These are phyloP conservation scores for Cephalotrichum gorgonifer DNA, from an alignment of 2,329 filamentous ascomycete species.

Conservation along the genomic window DNA sequence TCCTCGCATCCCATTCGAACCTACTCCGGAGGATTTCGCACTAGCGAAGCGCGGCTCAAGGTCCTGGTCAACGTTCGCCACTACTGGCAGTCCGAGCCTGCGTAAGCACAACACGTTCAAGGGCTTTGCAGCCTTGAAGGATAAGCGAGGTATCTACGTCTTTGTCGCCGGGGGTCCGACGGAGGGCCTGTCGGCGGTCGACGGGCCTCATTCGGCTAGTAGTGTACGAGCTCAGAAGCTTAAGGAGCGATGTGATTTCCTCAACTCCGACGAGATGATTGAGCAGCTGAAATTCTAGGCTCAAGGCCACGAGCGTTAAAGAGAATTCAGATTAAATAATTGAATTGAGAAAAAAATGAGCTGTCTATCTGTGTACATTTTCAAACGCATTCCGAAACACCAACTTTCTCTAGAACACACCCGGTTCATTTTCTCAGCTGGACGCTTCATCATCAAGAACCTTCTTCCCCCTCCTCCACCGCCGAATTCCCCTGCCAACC, in stretches of 20 bases:
- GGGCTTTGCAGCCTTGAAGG: conserved; percentile 27
- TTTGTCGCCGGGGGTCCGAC: conserved; percentile 33
- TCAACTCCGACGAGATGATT: conserved; percentile 33
- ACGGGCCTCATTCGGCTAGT: conserved; percentile 20
- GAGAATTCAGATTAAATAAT: no score
- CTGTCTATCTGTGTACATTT: no score
- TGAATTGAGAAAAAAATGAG: no score
- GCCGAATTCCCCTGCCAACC: conserved; percentile 1
- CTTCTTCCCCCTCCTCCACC: conserved; percentile 4
- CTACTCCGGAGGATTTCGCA: conserved; percentile 25
- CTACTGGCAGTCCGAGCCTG: conserved; percentile 21
- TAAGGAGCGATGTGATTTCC: conserved; percentile 33
- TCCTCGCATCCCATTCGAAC: conserved; percentile 21
- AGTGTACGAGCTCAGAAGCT: conserved; percentile 29
- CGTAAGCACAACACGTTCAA: conserved; percentile 24
- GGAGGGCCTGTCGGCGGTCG: conserved; percentile 29
- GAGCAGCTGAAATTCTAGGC: conserved; percentile 29
- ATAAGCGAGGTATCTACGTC: conserved; percentile 15
- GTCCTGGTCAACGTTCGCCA: conserved; percentile 37
- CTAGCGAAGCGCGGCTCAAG: conserved; percentile 28
- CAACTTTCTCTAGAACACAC: no score
- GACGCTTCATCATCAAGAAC: not conserved
- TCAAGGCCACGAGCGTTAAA: no score
- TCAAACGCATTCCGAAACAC: no score
- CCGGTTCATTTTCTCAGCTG: no score